phyloP scores from a whole-genome alignment of 345 rosid species.

The Eucalyptus erythrocorys region DNA sequence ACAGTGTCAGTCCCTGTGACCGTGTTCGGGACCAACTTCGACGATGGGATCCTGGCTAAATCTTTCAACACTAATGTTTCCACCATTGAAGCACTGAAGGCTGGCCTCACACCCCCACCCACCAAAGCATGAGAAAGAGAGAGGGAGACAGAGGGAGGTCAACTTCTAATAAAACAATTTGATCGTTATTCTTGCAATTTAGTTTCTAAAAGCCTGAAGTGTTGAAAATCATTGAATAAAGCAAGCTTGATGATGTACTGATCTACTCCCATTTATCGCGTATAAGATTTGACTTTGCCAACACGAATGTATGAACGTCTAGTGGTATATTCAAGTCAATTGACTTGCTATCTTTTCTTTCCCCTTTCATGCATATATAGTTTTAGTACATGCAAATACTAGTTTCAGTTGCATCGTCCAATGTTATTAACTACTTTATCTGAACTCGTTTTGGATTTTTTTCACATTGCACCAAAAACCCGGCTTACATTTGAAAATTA shows the following conservation, averaged over 20 bases:
- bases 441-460: not conserved
- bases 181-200: not conserved
- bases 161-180: not conserved
- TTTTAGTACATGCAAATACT: not conserved
- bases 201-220: not conserved
- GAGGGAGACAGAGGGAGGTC: not conserved
- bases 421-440: not conserved
- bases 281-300: not conserved
- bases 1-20: constrained; percentile 5
- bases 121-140: not conserved
- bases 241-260: not conserved
- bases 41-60: constrained; percentile 5
- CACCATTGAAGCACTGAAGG: not conserved
- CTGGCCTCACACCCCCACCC: not conserved
- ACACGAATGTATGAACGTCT: not conserved
- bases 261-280: not conserved
- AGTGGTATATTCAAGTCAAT: not conserved
- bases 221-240: not conserved
- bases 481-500: not conserved
- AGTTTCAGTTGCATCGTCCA: not conserved
- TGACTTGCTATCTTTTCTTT: not conserved
- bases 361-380: not conserved
- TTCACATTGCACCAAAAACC: not conserved
- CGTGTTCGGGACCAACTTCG: constrained; percentile 1
- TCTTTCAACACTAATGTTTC: constrained; percentile 6